Base-by-base conservation (phyloP, 352 stramenopile species). In the Phytophthora sojae region DNA sequence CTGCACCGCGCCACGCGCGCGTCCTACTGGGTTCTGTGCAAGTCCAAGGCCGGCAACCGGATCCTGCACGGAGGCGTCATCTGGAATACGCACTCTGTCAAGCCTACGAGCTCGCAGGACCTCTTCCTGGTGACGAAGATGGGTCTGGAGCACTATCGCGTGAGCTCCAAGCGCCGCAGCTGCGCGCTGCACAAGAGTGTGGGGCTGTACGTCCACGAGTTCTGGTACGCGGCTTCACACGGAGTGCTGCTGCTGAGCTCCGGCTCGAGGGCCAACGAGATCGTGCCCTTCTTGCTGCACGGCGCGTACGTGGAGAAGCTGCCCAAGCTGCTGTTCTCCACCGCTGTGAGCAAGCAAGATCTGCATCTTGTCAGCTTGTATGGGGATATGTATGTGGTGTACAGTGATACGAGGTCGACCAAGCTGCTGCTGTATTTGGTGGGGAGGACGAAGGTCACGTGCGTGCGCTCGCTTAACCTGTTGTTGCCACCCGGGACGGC, bases 381-480 rank as follows among this genome's bases (percentile, higher is more conserved):
- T 65, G 86, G 75, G 12, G 72, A 88, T 29, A 57, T 91, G 21
- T 94, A 93, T 57, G 81, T 74, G 0, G 75, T 95, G 3, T 93
- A 94, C 49, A 76, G 73, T 7, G 84, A 93, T 51, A 71, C 72
- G 6, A 67, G 81, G 35, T 84, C 85, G 5, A 82, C 72, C 3
- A 90, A 93, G 53, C 49, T 96, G 50, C 58, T 96, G 32, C 54
- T 96, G 26, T 96, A 96, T 72, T 59, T 83, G n/a, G 63, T 95
- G n/a, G 67, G 75, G 39, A 73, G 77, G 32, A 81, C 68, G 2
- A 92, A 91, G 61, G 83, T 93, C 19, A 73, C 81, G 42, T 96
- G 89, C 67, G 86, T 93, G 59, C 86, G 83, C 11, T 92, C 89
- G 42, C 69, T 95, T 7, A 85, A 92, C 47, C 61, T 96, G 8